Evolutionary conservation across 2,329 filamentous ascomycete genomes (phyloP), one percentile per base, ranked within the genome.

Genomic region (Calonectria naviculata): DNA sequence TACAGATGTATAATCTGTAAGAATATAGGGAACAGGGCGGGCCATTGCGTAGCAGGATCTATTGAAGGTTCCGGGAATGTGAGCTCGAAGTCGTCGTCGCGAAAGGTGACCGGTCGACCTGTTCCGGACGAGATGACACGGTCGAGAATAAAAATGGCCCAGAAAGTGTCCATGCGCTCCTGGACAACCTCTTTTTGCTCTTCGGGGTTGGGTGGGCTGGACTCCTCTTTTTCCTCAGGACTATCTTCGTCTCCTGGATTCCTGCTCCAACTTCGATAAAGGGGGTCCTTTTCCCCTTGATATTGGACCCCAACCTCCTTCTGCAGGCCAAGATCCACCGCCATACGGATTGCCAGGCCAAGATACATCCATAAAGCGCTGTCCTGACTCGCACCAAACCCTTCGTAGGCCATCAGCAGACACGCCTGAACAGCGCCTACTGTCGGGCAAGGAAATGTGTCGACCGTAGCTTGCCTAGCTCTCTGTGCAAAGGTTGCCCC

Each of bases 311-410:
- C 95, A 73, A 95, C 92, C 19, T 93, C 87, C 74, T 95, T 97
- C 75, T 96, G 94, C 74, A 97, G 87, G 0, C 95, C 95, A 12
- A 97, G 83, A 78, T 95, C 93, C 71, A 94, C 90, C 0, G 93
- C 93, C 91, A 95, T 93, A 17, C 95, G 92, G 71, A 97, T 97
- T 0, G 95, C 93, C 63, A 96, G 92, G 0, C 95, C 95, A 1
- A 97, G 87, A 79, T 97, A 97, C 94, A 97, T 97, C 95, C 95
- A 98, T 8, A 98, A 83, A 0, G 94, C 94, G 80, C 94, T 97
- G 78, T 97, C 95, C 76, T 95, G 94, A 74, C 94, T 94, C 13
- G 94, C 93, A 1, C 95, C 95, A 76, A 98, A 97, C 49, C 95
- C 93, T 75, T 97, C 94, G 78, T 97, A 97, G 0, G 94, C 95